Evolutionary conservation across 352 stramenopile species (phyloP).

Genomic region (Phytophthora constricta): DNA sequence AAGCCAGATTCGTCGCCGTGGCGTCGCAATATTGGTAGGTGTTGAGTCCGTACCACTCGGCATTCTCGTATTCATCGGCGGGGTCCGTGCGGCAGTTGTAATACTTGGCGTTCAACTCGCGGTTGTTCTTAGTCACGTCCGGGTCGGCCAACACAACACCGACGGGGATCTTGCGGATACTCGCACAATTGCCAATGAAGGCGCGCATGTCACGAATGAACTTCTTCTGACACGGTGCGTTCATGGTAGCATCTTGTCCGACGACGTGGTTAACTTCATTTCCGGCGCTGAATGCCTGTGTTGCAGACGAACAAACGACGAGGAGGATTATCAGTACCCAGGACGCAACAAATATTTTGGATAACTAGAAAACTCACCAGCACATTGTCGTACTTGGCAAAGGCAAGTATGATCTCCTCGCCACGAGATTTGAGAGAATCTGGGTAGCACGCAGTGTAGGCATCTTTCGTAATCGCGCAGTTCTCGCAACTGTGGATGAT

Average conservation of each 20-base stretch:
- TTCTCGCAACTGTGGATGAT: conserved; percentile 54
- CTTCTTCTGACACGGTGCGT: conserved; percentile 90
- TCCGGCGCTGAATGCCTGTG: conserved; percentile 67
- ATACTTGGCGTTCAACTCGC: conserved; percentile 72
- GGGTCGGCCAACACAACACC: conserved; percentile 78
- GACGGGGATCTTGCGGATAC: conserved; percentile 72
- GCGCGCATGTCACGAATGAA: conserved; percentile 88
- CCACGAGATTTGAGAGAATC: conserved; percentile 67
- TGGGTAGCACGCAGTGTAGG: conserved; percentile 66
- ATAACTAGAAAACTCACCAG: conserved; percentile 27
- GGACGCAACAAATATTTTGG: no score
- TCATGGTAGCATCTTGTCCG: conserved; percentile 47
- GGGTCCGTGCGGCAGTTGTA: conserved; percentile 83
- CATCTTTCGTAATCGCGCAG: conserved; percentile 62
- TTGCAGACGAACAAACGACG: neutral
- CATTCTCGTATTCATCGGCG: conserved; percentile 68
- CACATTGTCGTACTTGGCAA: conserved; percentile 88
- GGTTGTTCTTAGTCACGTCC: no score
- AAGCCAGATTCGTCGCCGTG: conserved; percentile 39
- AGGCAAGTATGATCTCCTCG: conserved; percentile 80
- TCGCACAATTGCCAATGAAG: conserved; percentile 66
- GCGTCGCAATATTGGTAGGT: conserved; percentile 81
- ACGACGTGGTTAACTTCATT: conserved; percentile 87
- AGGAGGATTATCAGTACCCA: neutral
- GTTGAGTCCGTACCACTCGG: conserved; percentile 90